Base-by-base conservation (phyloP, 2,329 filamentous ascomycete species). In the Magnaporthiopsis poae region DNA sequence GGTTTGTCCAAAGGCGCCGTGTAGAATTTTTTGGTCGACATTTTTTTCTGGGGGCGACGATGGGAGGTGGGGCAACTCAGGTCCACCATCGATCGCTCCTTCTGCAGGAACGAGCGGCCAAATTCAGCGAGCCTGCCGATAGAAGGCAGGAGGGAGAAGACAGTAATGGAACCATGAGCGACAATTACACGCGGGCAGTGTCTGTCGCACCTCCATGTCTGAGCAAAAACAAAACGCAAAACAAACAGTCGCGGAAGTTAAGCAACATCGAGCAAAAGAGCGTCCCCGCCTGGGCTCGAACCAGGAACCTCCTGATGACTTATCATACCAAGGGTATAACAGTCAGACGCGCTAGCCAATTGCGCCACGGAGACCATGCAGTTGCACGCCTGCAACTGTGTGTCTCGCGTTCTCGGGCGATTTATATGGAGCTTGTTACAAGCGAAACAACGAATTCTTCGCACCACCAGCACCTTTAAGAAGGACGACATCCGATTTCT, bases 341-440 rank as follows among this genome's bases (percentile, higher is more conserved):
- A 84, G 82, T 84, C 82, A 80, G 78, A 84, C 82, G 82, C 82
- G 81, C 82, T 84, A 84, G 80, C 82, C 82, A 83, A 82, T 73
- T 80, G 77, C 70, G 78, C 77, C 76, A 86, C 81, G 46, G 46
- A 56, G 46, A 56, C 46, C 7, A n/a, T 56, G 8, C 18, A 52
- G 46, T 52, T 52, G 46, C 21, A 8, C 7, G 9, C 46, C 25
- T n/a, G 46, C 21, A 25, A 11, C 46, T 56, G 46, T 56, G 21
- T 7, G n/a, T 56, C 5, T n/a, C 21, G 46, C 1, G 1, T 9
- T 0, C 21, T 56, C 5, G 12, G 3, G 8, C 0, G 46, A 9
- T n/a, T n/a, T 56, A 56, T 56, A 56, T 18, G 13, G 11, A 12
- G 1, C 4, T 18, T 7, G 11, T 5, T 46, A 12, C 5, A 3